Percentiles rank a stretch among this genome's conserved stretches.
These are phyloP conservation scores for Isatis tinctoria DNA, from an alignment of 345 rosid genomes.

Conservation along the genomic window DNA sequence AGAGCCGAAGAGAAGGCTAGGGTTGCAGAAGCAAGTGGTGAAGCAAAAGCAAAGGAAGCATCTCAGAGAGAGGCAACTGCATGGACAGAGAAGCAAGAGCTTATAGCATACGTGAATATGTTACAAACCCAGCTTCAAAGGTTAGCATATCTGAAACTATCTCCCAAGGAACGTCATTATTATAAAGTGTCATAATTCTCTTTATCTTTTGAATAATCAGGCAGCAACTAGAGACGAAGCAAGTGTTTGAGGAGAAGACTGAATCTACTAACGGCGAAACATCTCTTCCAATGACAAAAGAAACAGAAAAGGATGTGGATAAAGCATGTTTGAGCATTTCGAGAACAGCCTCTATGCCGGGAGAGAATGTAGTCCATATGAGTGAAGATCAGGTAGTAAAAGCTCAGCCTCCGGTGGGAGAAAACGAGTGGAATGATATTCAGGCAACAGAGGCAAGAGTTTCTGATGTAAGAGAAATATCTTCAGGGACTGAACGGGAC, in stretches of 20 bases:
- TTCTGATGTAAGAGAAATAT: conserved; percentile 75
- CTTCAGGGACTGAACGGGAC: conserved; percentile 46
- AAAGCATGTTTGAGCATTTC: conserved; percentile 86
- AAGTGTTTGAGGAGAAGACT: conserved; percentile 69
- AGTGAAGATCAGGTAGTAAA: conserved; percentile 48
- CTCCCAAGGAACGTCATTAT: not conserved
- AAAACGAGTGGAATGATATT: conserved; percentile 82
- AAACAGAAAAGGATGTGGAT: conserved; percentile 78
- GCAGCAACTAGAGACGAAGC: conserved; percentile 73
- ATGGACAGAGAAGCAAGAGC: conserved; percentile 83
- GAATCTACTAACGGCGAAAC: conserved; percentile 47
- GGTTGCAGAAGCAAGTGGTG: conserved; percentile 72
- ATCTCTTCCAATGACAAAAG: conserved; percentile 57
- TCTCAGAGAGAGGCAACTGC: conserved; percentile 68
- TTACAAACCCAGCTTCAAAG: conserved; percentile 90
- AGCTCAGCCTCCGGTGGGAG: conserved; percentile 49
- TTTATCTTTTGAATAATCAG: conserved; percentile 36
- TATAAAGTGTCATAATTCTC: not conserved
- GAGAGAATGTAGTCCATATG: conserved; percentile 46
- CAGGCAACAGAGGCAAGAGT: conserved; percentile 81
- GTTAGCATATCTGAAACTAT: conserved; percentile 31
- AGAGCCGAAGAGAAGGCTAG: conserved; percentile 94
- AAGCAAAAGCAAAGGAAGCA: conserved; percentile 77
- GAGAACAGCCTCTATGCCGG: conserved; percentile 34
- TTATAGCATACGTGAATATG: conserved; percentile 72